Evolutionary conservation across 2,329 filamentous ascomycete genomes (phyloP).

Genomic region (Thermochaetoides dissita): DNA sequence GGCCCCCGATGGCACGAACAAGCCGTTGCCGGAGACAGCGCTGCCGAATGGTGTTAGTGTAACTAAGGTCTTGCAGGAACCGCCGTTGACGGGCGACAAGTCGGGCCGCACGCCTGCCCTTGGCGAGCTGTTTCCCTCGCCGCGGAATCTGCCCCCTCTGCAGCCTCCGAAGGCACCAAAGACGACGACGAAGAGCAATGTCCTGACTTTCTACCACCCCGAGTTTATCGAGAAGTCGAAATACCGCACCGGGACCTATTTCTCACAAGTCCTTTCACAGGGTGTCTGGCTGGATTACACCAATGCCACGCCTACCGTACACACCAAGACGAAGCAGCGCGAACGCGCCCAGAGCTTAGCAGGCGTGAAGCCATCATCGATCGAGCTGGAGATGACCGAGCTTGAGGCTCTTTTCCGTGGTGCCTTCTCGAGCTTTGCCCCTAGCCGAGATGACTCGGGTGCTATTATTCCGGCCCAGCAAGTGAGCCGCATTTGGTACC

Average conservation of each 20-base stretch:
- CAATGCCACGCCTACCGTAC: slow-evolving; percentile 43
- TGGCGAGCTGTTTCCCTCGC: slow-evolving; percentile 60
- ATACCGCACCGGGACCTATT: slow-evolving; percentile 46
- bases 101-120: slow-evolving; percentile 45
- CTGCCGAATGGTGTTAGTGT: slow-evolving; percentile 63
- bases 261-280: slow-evolving; percentile 48
- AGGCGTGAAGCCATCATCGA: slow-evolving; percentile 41
- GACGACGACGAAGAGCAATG: slow-evolving; percentile 47
- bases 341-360: slow-evolving; percentile 57
- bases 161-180: slow-evolving; percentile 61
- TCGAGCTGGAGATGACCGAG: slow-evolving; percentile 47
- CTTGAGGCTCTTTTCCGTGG: slow-evolving; percentile 63
- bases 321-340: slow-evolving; percentile 49
- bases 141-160: slow-evolving; percentile 48
- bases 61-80: slow-evolving; percentile 46
- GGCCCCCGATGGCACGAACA: slow-evolving; percentile 17
- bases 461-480: slow-evolving; percentile 55
- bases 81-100: slow-evolving; percentile 28
- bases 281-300: slow-evolving; percentile 60
- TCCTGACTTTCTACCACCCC: slow-evolving; percentile 24
- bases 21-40: slow-evolving; percentile 45
- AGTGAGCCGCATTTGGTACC: slow-evolving; percentile 64
- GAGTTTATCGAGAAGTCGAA: slow-evolving; percentile 36
- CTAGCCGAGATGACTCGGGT: slow-evolving; percentile 57
- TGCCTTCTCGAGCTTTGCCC: slow-evolving; percentile 69